Percentiles rank a stretch among this genome's conserved stretches.
Conservation (phyloP, 2,329 filamentous ascomycete genomes). For the Penicillium sp. region DNA sequence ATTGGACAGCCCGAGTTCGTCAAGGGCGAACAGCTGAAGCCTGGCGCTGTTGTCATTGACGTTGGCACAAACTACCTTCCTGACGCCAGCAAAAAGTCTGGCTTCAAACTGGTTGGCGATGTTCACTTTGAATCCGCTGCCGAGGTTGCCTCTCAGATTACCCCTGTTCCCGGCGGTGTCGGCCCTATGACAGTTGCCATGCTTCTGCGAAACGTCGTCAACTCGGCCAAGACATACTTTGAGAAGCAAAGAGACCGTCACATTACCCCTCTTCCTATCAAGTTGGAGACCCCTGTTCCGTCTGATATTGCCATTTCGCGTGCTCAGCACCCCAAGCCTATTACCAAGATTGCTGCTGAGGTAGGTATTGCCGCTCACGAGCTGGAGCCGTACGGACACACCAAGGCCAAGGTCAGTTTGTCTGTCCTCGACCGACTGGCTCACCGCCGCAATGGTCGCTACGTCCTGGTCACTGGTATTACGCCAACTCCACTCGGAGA, state of each 20-base stretch:
- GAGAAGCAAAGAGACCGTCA: conserved; percentile 76
- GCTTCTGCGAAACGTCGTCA: conserved; percentile 92
- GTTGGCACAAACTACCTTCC: conserved; percentile 96
- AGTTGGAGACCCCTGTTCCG: conserved; percentile 75
- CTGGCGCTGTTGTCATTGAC: conserved; percentile 91
- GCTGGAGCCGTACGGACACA: conserved; percentile 87
- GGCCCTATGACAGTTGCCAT: conserved; percentile 99
- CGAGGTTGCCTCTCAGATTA: conserved; percentile 87
- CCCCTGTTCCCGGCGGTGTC: conserved; percentile 92
- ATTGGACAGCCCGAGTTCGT: conserved; percentile 85
- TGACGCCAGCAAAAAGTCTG: conserved; percentile 85
- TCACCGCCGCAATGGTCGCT: conserved; percentile 83
- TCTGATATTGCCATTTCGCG: conserved; percentile 92
- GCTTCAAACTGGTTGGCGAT: conserved; percentile 87
- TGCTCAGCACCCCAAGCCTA: conserved; percentile 84
- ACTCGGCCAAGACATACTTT: conserved; percentile 76
- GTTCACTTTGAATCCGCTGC: conserved; percentile 85
- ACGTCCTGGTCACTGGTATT: conserved; percentile 90
- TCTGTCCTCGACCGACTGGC: conserved; percentile 74
- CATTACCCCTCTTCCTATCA: conserved; percentile 78
- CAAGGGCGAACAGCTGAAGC: conserved; percentile 93
- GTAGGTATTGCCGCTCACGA: conserved; percentile 84
- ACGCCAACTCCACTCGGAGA: conserved; percentile 95
- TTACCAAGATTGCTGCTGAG: conserved; percentile 78
- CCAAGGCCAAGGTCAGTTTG: conserved; percentile 94